phyloP scores from a whole-genome alignment of 495 filamentous ascomycete genomes.

The Penicillium desertorum region DNA sequence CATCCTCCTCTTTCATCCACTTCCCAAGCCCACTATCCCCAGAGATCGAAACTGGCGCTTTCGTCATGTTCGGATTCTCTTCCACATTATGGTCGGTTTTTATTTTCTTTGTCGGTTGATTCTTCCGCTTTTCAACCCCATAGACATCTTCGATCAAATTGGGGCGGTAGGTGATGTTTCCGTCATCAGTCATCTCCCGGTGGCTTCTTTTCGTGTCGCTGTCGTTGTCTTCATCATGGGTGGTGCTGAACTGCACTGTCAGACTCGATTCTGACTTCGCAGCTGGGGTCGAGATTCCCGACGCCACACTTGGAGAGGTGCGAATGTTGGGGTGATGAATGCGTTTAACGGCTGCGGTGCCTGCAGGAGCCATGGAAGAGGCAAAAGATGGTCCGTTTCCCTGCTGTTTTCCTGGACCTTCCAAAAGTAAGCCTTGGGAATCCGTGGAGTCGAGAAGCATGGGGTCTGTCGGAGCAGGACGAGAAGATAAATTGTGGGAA shows the following conservation, averaged over 20 bases:
- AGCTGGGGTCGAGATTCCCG: background rate
- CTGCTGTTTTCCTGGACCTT: slow-evolving; percentile 24
- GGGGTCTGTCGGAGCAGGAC: slow-evolving; percentile 18
- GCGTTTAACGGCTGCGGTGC: slow-evolving; percentile 29
- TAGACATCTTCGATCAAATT: slow-evolving; percentile 67
- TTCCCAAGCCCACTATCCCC: slow-evolving; percentile 60
- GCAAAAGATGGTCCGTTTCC: slow-evolving; percentile 16
- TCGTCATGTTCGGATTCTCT: slow-evolving; percentile 41
- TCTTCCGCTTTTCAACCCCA: slow-evolving; percentile 63
- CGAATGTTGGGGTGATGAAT: background rate
- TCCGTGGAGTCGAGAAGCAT: slow-evolving; percentile 19
- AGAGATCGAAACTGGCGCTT: slow-evolving; percentile 43
- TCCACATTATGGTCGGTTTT: slow-evolving; percentile 47
- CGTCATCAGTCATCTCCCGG: slow-evolving; percentile 31
- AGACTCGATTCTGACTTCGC: slow-evolving; percentile 18
- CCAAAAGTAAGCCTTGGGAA: slow-evolving; percentile 24
- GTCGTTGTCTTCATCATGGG: slow-evolving; percentile 23
- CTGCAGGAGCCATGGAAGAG: slow-evolving; percentile 29
- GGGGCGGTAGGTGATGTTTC: slow-evolving; percentile 26
- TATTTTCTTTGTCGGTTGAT: slow-evolving; percentile 63
- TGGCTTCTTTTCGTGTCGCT: slow-evolving; percentile 33
- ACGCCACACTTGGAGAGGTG: slow-evolving; percentile 12
- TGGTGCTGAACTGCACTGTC: slow-evolving; percentile 31
- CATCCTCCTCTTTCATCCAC: slow-evolving; percentile 58
- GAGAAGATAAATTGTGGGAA: slow-evolving; percentile 7